These are phyloP conservation scores for Globisporangium solare DNA, from an alignment of 352 stramenopile genomes.

Conservation along the genomic window DNA sequence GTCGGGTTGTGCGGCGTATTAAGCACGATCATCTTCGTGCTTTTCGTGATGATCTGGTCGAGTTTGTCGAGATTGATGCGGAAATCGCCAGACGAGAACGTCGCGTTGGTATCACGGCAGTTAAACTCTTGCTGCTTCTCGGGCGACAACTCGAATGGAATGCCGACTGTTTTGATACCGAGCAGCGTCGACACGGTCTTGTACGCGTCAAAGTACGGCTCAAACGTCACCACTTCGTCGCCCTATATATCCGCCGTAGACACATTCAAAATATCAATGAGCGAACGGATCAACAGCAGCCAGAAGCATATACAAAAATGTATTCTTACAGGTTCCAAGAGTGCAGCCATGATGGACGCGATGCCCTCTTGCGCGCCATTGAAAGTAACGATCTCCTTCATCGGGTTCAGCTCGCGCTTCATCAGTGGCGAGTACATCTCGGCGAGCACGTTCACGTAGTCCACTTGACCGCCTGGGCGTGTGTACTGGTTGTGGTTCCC, in stretches of 20 bases:
- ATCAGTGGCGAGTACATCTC: conserved; percentile 78
- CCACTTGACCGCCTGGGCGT: conserved; percentile 69
- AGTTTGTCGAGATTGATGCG: conserved; percentile 84
- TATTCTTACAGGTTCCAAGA: conserved; percentile 58
- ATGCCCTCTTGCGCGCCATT: conserved; percentile 88
- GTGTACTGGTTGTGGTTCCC: conserved; percentile 89
- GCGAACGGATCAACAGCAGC: background rate
- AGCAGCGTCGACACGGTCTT: conserved; percentile 82
- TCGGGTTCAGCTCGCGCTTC: conserved; percentile 56
- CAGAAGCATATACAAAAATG: too few species aligned
- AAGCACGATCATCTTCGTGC: conserved; percentile 95
- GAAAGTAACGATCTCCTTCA: conserved; percentile 84
- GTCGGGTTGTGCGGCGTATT: conserved; percentile 99
- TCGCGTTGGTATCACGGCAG: conserved; percentile 13
- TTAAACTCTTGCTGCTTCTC: conserved; percentile 44
- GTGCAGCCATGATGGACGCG: conserved; percentile 67
- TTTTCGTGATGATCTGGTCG: conserved; percentile 79
- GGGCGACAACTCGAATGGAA: conserved; percentile 58
- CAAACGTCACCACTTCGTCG: conserved; percentile 84
- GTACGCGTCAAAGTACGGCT: conserved; percentile 91
- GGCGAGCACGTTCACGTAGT: conserved; percentile 75
- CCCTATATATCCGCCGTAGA: conserved; percentile 22
- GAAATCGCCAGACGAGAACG: conserved; percentile 73
- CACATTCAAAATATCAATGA: background rate
- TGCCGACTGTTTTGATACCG: conserved; percentile 64